These are phyloP conservation scores for Nannochloropsis granulata DNA, from an alignment of 108 stramenopile genomes.

Conservation along the genomic window DNA sequence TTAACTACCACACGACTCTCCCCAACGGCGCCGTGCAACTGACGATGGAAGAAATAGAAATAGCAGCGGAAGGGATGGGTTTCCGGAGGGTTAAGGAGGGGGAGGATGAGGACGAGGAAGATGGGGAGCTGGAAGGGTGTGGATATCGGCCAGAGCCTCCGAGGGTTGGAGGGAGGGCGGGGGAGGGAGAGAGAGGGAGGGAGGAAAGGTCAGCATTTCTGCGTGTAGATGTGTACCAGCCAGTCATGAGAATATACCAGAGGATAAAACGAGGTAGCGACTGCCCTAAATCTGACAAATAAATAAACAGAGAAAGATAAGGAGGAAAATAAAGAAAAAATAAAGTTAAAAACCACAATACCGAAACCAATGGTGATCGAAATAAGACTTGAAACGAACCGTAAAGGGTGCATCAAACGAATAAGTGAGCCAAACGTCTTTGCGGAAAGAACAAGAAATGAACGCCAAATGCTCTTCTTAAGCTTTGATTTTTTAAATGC, in stretches of 20 bases:
- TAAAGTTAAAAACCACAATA: too few species aligned
- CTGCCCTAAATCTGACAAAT: too few species aligned
- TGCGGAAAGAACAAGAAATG: too few species aligned
- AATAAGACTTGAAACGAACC: too few species aligned
- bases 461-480: too few species aligned
- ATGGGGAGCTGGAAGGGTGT: background rate
- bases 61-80: background rate
- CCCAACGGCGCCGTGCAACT: background rate
- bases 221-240: background rate
- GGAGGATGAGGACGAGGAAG: background rate
- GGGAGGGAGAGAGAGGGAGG: background rate
- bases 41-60: background rate
- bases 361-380: too few species aligned
- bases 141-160: background rate
- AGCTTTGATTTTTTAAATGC: too few species aligned
- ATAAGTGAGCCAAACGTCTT: too few species aligned
- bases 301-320: too few species aligned
- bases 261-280: background rate
- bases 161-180: background rate
- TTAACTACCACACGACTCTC: background rate
- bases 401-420: too few species aligned
- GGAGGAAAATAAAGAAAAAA: too few species aligned
- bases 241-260: background rate
- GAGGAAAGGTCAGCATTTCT: background rate
- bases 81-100: background rate